Conservation (phyloP, 2,329 filamentous ascomycete species). For the Colletotrichum sp. region DNA sequence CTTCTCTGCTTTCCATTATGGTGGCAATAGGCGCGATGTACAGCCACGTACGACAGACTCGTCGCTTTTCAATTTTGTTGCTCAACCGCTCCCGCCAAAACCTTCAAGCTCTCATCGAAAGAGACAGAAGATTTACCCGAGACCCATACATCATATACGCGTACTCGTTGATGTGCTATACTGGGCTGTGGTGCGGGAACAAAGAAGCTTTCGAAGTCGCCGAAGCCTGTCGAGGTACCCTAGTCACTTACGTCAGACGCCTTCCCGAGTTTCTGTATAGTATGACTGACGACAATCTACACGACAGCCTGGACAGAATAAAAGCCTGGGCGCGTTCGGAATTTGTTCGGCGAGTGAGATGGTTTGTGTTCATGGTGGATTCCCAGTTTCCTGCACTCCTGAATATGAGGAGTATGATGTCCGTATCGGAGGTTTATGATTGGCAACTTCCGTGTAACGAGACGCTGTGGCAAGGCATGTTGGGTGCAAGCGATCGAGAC, state of each 20-base stretch:
- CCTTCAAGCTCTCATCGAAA: background rate
- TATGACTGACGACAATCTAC: background rate
- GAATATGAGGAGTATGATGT: slow-evolving; percentile 4
- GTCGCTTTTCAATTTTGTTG: background rate
- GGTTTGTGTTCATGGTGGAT: slow-evolving; percentile 10
- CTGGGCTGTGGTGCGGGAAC: slow-evolving; percentile 9
- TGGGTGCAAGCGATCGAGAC: background rate
- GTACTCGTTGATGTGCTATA: background rate
- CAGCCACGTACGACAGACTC: background rate
- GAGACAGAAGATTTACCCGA: background rate
- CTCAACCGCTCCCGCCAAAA: background rate
- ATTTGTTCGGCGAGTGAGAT: background rate
- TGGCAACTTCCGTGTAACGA: background rate
- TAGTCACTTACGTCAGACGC: background rate
- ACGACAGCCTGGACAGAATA: background rate
- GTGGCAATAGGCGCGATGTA: background rate
- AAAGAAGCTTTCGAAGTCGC: slow-evolving; percentile 4
- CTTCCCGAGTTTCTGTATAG: background rate
- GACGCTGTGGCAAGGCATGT: background rate
- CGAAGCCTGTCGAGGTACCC: background rate
- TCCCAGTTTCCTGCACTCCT: background rate
- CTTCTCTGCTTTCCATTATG: background rate
- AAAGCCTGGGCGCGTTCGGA: background rate
- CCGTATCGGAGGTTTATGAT: background rate
- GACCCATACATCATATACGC: background rate